Base-by-base conservation (phyloP, 2,329 filamentous ascomycete species). In the Aspergillus cejpii region DNA sequence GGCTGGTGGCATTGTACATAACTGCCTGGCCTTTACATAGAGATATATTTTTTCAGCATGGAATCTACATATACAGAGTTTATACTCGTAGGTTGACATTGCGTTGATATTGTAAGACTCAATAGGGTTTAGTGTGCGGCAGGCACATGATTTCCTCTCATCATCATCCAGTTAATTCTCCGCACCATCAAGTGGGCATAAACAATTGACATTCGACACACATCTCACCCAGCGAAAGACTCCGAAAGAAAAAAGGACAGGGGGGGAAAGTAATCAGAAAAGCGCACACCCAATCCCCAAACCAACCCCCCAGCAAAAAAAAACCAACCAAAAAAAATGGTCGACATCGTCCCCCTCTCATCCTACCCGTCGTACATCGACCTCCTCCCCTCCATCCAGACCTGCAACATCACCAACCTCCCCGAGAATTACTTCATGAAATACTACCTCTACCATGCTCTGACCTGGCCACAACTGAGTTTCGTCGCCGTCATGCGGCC, bases 381-480 rank as follows among this genome's bases (percentile, higher is more conserved):
- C 54, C 75, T 92, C 53, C 82, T 98, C 56, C 84, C 81, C 55
- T 76, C 87, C 53, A 85, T 98, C 65, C 92, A 98, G 74, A 89
- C 94, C 70, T 91, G 91, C 65, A 97, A 98, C 76, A 90, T 98
- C 66, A 94, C 94, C 68, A 98, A 98, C 75, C 79, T 98, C 43
- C 92, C 92, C 54, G 92, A 98, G 72, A 98, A 98, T 77, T 98
- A 98, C 80, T 97, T 97, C 69, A 87, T 95, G 72, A 98, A 98
- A 79, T 98, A 98, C 78, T 98, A 98, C 75, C 83, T 98, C 63
- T 98, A 98, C 79, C 92, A 98, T 72, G 90, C 91, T 12, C 82
- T 97, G 56, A 94, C 89, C 59, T 98, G 92, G 92, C 92, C 92
- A 37, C 91, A 97, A 72, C 81, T 98, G 54, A 91, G 85, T 70